These are phyloP conservation scores for Tulasnella sp. DNA, from an alignment of 768 basidiomycete genomes.

Conservation along the genomic window DNA sequence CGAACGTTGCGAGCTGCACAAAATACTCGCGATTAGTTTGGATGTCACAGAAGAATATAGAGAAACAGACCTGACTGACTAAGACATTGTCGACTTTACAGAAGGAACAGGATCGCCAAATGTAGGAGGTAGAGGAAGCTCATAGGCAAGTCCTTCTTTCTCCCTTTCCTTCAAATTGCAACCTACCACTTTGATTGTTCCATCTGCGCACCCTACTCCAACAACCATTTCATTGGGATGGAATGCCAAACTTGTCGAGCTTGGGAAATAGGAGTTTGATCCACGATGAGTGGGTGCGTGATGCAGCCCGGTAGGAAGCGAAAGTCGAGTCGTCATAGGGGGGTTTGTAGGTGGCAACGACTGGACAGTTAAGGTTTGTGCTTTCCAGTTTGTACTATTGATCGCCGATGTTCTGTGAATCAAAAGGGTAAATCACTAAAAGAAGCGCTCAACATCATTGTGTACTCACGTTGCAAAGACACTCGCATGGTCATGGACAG, in stretches of 20 bases:
- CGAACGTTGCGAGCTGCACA: too few species aligned
- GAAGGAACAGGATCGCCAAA: too few species aligned
- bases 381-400: slow-evolving; percentile 45
- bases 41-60: too few species aligned
- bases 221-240: slow-evolving; percentile 82
- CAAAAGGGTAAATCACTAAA: neutral
- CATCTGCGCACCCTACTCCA: slow-evolving; percentile 60
- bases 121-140: too few species aligned
- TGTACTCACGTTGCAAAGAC: slow-evolving; percentile 75
- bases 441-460: neutral
- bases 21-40: too few species aligned
- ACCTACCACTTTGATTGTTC: slow-evolving; percentile 26
- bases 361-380: slow-evolving; percentile 50
- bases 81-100: too few species aligned
- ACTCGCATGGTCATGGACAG: slow-evolving; percentile 68
- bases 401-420: slow-evolving; percentile 44
- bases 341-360: slow-evolving; percentile 34
- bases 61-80: too few species aligned
- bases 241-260: slow-evolving; percentile 55
- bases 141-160: too few species aligned
- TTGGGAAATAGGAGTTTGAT: slow-evolving; percentile 33
- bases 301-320: slow-evolving; percentile 44
- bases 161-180: slow-evolving; percentile 1
- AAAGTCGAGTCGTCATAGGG: slow-evolving; percentile 27
- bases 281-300: slow-evolving; percentile 36